phyloP scores from a whole-genome alignment of 441 rosid genomes.

The Metrosideros polymorpha region DNA sequence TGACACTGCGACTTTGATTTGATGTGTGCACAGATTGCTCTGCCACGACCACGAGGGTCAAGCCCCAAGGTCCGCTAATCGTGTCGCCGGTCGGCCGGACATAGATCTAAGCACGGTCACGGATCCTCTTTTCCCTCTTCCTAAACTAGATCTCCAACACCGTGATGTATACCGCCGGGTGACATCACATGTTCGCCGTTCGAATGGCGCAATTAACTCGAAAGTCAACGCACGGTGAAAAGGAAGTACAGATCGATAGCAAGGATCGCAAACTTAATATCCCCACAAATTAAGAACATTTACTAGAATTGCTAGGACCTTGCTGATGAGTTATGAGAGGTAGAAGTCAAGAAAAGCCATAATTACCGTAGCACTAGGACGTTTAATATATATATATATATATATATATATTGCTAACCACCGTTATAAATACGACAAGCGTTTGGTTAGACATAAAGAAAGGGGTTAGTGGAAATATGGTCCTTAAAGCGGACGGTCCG shows the following conservation, averaged over 20 bases:
- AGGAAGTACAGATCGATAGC: rapidly evolving
- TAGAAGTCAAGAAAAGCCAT: not conserved
- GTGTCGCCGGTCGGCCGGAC: not conserved
- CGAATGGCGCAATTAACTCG: too few relatives aligned
- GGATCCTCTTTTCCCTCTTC: not conserved
- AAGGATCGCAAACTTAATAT: too few relatives aligned
- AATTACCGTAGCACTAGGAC: not conserved
- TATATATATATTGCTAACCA: not conserved
- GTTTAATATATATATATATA: not conserved
- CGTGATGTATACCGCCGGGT: not conserved
- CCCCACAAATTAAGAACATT: not conserved
- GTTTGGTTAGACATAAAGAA: not conserved
- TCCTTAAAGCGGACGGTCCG: conserved; percentile 10
- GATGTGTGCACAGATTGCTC: not conserved
- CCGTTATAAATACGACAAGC: not conserved
- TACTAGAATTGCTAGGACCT: not conserved
- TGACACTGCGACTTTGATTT: not conserved
- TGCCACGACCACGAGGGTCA: not conserved
- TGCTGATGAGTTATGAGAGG: not conserved
- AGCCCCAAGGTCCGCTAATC: not conserved
- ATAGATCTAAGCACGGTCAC: not conserved
- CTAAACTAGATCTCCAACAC: not conserved
- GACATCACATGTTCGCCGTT: not conserved
- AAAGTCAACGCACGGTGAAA: not conserved
- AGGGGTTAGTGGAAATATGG: not conserved